phyloP scores from a whole-genome alignment of 352 stramenopile species.

The Pythium apleroticum region DNA sequence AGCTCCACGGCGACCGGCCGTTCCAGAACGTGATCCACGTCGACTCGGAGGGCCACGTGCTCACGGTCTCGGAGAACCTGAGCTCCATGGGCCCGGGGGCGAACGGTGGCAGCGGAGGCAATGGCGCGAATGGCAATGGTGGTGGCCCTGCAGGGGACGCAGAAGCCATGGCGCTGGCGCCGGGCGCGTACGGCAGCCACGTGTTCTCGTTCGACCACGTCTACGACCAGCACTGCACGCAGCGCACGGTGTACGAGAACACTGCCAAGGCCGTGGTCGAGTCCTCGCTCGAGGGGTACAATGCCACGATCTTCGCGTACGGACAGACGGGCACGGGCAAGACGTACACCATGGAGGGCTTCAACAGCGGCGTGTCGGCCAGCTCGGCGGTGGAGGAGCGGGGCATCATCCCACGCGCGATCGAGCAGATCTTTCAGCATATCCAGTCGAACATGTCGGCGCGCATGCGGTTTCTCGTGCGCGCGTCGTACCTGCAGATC shows the following conservation, averaged over 20 bases:
- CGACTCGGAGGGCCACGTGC: slow-evolving; percentile 77
- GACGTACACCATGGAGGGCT: slow-evolving; percentile 98
- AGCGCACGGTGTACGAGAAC: slow-evolving; percentile 93
- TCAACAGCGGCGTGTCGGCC: slow-evolving; percentile 77
- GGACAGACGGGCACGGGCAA: slow-evolving; percentile 92
- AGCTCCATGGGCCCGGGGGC: slow-evolving; percentile 32
- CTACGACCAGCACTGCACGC: slow-evolving; percentile 91
- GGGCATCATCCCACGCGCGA: slow-evolving; percentile 97
- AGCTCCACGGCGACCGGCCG: slow-evolving; percentile 84
- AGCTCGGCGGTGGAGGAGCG: slow-evolving; percentile 78
- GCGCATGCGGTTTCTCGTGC: slow-evolving; percentile 89
- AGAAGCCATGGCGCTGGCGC: slow-evolving; percentile 2
- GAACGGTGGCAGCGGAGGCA: slow-evolving; percentile 11
- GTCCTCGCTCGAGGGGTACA: slow-evolving; percentile 91
- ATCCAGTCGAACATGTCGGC: slow-evolving; percentile 88
- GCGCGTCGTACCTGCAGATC: slow-evolving; percentile 93
- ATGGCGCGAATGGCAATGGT: slow-evolving; percentile 12
- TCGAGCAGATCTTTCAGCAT: slow-evolving; percentile 95
- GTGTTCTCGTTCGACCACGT: slow-evolving; percentile 95
- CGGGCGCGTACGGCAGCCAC: slow-evolving; percentile 80
- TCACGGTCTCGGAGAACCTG: slow-evolving; percentile 90
- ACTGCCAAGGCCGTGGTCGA: slow-evolving; percentile 92
- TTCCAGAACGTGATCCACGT: slow-evolving; percentile 92
- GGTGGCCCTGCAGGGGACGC: slow-evolving; percentile 9
- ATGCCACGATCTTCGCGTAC: slow-evolving; percentile 91